These are phyloP conservation scores for Gyromitra esculenta DNA, from an alignment of 2,329 filamentous ascomycete species.

Conservation along the genomic window DNA sequence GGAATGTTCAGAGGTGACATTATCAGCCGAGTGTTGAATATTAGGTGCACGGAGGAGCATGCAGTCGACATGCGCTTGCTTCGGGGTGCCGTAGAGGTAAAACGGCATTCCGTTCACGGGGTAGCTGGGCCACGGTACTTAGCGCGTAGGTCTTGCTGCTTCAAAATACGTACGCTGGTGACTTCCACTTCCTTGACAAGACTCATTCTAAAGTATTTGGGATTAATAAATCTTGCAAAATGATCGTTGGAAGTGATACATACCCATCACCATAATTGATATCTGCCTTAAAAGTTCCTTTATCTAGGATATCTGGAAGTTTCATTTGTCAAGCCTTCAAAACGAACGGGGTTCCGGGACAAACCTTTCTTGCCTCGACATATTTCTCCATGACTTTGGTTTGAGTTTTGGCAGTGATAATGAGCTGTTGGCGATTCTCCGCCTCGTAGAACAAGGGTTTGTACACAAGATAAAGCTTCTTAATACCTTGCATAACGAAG, in stretches of 20 bases:
- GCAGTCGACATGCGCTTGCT: slow-evolving; percentile 62
- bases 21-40: slow-evolving; percentile 59
- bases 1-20: neutral
- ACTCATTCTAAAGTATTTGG: neutral
- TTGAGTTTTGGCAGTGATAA: slow-evolving; percentile 59
- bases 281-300: slow-evolving; percentile 46
- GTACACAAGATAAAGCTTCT: slow-evolving; percentile 60
- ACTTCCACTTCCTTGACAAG: neutral
- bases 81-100: slow-evolving; percentile 42
- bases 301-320: slow-evolving; percentile 55
- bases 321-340: slow-evolving; percentile 45
- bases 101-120: slow-evolving; percentile 56
- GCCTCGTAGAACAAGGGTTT: slow-evolving; percentile 62
- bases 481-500: slow-evolving; percentile 61
- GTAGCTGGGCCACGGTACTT: slow-evolving; percentile 59
- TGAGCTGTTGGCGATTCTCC: slow-evolving; percentile 62
- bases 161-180: neutral
- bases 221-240: neutral
- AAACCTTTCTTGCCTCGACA: slow-evolving; percentile 55
- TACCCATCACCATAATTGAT: slow-evolving; percentile 48
- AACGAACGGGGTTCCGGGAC: slow-evolving; percentile 57
- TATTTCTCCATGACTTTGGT: slow-evolving; percentile 54
- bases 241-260: neutral
- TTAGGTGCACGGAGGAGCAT: slow-evolving; percentile 63
- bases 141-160: slow-evolving; percentile 60